A percentile compares a stretch with the other conserved stretches of the same genome.
phyloP scores from a whole-genome alignment of 768 basidiomycete species.

The Naganishia vishniacii region DNA sequence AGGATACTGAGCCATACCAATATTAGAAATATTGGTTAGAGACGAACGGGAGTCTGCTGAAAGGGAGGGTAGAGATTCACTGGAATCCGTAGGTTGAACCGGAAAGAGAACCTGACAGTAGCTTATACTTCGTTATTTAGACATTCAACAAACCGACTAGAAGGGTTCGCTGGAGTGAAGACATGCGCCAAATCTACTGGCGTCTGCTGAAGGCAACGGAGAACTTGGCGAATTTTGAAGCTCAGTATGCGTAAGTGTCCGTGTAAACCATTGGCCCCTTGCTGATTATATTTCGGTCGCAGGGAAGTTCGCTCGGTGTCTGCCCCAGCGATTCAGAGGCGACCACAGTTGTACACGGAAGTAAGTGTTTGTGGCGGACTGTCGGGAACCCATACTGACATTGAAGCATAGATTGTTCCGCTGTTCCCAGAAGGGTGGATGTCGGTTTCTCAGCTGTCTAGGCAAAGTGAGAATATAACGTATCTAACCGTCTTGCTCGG shows the following conservation, averaged over 20 bases:
- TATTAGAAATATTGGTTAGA: not conserved
- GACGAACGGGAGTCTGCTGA: not conserved
- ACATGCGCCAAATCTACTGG: not conserved
- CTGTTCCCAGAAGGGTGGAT: conserved; percentile 42
- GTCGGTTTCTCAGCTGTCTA: conserved; percentile 30
- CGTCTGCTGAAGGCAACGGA: conserved; percentile 7
- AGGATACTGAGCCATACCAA: not conserved
- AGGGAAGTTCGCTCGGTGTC: not conserved
- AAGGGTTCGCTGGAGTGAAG: conserved; percentile 10
- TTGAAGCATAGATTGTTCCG: conserved; percentile 29
- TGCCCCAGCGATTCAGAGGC: not conserved
- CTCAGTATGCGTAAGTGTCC: conserved; percentile 5
- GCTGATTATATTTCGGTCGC: not conserved
- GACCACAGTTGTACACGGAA: conserved; percentile 3
- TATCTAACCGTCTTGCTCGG: too few species aligned
- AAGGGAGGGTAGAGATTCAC: not conserved
- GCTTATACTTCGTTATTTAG: not conserved
- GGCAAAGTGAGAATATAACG: conserved; percentile 43
- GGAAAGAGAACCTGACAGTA: too few species aligned
- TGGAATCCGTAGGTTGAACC: not conserved
- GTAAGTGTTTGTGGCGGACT: not conserved
- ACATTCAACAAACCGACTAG: not conserved
- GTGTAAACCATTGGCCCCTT: not conserved
- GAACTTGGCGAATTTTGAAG: not conserved
- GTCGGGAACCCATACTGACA: not conserved